Percentiles rank a stretch among this genome's conserved stretches.
phyloP scores from a whole-genome alignment of 1,284 basidiomycete genomes.

The Prillingera fragicola region DNA sequence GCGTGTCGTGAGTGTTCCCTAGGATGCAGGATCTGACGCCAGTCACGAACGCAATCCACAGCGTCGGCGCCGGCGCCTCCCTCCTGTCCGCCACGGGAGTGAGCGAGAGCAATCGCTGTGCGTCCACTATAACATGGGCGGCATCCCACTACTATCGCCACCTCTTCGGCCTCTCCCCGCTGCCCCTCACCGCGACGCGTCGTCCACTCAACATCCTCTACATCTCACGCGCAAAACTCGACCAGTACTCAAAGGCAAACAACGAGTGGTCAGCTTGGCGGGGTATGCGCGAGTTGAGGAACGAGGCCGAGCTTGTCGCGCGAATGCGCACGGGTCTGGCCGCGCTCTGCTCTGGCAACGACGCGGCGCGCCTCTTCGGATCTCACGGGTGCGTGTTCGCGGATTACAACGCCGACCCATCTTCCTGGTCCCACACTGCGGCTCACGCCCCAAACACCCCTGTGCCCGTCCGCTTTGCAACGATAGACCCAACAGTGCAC shows the following conservation, averaged over 20 bases:
- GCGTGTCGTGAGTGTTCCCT: slow-evolving; percentile 30
- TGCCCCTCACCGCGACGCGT: slow-evolving; percentile 4
- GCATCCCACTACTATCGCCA: slow-evolving; percentile 43
- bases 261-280: slow-evolving; percentile 38
- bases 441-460: neutral
- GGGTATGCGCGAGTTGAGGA: slow-evolving; percentile 33
- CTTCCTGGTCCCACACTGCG: slow-evolving; percentile 22
- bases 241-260: slow-evolving; percentile 26
- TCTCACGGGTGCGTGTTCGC: slow-evolving; percentile 24
- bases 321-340: slow-evolving; percentile 20
- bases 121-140: slow-evolving; percentile 40
- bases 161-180: slow-evolving; percentile 35
- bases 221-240: slow-evolving; percentile 36
- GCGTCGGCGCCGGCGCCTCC: slow-evolving; percentile 37
- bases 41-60: slow-evolving; percentile 42
- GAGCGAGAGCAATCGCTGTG: slow-evolving; percentile 24
- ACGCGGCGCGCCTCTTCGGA: slow-evolving; percentile 3
- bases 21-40: neutral
- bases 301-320: slow-evolving; percentile 32
- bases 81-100: slow-evolving; percentile 40
- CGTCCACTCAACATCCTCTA: slow-evolving; percentile 40
- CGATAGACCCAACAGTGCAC: slow-evolving; percentile 38
- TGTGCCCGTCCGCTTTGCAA: slow-evolving; percentile 28
- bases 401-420: slow-evolving; percentile 29
- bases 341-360: slow-evolving; percentile 17